These are phyloP conservation scores for Fereydounia khargensis DNA, from an alignment of 1,284 basidiomycete species.

Conservation along the genomic window DNA sequence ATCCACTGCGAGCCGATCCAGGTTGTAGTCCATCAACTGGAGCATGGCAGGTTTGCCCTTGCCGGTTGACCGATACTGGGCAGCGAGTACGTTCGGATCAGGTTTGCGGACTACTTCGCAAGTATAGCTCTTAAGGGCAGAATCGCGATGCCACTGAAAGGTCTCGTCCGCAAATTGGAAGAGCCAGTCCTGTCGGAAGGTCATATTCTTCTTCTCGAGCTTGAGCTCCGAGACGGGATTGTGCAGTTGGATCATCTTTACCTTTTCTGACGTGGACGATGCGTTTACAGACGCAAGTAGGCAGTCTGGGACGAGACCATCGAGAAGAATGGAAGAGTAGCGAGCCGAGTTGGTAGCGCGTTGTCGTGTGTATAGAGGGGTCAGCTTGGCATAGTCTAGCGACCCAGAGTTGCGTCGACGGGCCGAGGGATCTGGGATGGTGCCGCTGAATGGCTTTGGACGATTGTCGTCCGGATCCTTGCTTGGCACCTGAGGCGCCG, in stretches of 20 bases:
- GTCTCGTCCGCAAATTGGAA: slow-evolving; percentile 69
- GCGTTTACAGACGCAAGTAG: slow-evolving; percentile 19
- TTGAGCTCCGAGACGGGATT: slow-evolving; percentile 71
- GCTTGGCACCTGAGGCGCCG: slow-evolving; percentile 11
- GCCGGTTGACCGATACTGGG: slow-evolving; percentile 71
- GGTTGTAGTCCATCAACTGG: slow-evolving; percentile 82
- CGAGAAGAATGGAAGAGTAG: slow-evolving; percentile 32
- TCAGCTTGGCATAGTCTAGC: slow-evolving; percentile 16
- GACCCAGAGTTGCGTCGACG: slow-evolving; percentile 12
- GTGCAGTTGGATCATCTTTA: slow-evolving; percentile 70
- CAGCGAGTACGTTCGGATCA: slow-evolving; percentile 77
- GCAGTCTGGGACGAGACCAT: slow-evolving; percentile 20
- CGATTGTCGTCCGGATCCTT: slow-evolving; percentile 4
- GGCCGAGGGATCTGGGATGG: slow-evolving; percentile 19
- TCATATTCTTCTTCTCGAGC: slow-evolving; percentile 69
- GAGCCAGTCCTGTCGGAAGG: slow-evolving; percentile 70
- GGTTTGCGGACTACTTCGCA: slow-evolving; percentile 73
- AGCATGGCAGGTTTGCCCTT: slow-evolving; percentile 67
- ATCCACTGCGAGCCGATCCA: slow-evolving; percentile 75
- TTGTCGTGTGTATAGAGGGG: slow-evolving; percentile 30
- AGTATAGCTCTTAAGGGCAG: slow-evolving; percentile 6
- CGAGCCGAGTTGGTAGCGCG: slow-evolving; percentile 21
- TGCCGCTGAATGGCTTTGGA: slow-evolving; percentile 16
- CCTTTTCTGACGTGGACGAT: slow-evolving; percentile 60
- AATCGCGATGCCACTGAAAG: slow-evolving; percentile 55